Evolutionary conservation across 805 yeast genomes (phyloP).

Genomic region (Saccharomycopsis microspora): DNA sequence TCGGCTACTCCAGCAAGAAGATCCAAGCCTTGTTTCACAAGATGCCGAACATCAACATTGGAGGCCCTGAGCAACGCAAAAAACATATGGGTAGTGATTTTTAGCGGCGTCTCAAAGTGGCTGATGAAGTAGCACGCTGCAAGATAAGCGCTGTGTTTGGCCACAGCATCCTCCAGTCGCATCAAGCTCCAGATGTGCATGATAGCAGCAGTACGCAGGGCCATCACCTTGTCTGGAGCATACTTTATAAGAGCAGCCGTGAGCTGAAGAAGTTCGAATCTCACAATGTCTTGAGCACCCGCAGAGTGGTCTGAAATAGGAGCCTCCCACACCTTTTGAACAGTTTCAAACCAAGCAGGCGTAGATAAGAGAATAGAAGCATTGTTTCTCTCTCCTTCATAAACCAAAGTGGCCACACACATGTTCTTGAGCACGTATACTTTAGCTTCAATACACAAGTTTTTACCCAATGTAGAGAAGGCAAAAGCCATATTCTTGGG

Average conservation of each 20-base stretch:
- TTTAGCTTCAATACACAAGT: too few species aligned
- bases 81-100: conserved; percentile 83
- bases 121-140: conserved; percentile 79
- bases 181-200: conserved; percentile 92
- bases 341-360: conserved; percentile 46
- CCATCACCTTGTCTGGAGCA: conserved; percentile 51
- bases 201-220: conserved; percentile 67
- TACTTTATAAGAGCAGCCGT: conserved; percentile 67
- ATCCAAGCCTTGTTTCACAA: conserved; percentile 83
- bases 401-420: conserved; percentile 53
- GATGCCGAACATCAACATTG: conserved; percentile 69
- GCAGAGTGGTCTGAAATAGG: conserved; percentile 29
- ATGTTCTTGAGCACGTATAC: conserved; percentile 24
- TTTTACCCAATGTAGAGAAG: too few species aligned
- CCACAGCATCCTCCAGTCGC: conserved; percentile 75
- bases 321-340: conserved; percentile 58
- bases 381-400: conserved; percentile 42
- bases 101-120: conserved; percentile 78
- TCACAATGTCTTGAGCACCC: conserved; percentile 61
- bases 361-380: conserved; percentile 34
- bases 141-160: conserved; percentile 89
- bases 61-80: conserved; percentile 80
- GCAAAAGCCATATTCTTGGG: too few species aligned
- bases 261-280: conserved; percentile 70
- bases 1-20: conserved; percentile 64